Conservation (phyloP, 371 early-diverging fungal genomes). For the Saksenaea oblongispora region DNA sequence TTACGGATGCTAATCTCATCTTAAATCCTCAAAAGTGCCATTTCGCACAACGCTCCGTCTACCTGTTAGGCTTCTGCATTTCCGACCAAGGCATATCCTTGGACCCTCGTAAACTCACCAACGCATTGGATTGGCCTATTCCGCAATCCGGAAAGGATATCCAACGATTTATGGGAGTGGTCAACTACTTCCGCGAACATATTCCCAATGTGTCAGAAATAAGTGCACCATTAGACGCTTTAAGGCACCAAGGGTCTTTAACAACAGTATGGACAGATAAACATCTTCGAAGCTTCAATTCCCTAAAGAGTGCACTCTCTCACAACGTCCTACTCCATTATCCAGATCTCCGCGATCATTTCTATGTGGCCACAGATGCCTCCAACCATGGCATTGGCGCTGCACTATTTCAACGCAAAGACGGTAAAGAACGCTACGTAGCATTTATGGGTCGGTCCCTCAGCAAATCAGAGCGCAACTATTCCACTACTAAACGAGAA, state of each 20-base stretch:
- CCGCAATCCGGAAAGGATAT: constrained; percentile 18
- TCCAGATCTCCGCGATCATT: constrained; percentile 28
- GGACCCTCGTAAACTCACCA: too few relatives aligned
- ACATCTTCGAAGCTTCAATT: constrained; percentile 12
- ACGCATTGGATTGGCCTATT: constrained; percentile 13
- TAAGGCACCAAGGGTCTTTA: constrained; percentile 16
- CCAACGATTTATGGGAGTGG: too few relatives aligned
- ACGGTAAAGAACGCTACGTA: constrained; percentile 13
- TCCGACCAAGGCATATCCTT: too few relatives aligned
- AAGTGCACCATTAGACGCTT: constrained; percentile 24
- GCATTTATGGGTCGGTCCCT: constrained; percentile 17
- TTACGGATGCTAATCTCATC: constrained; percentile 19
- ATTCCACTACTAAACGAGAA: too few relatives aligned
- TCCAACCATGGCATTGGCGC: constrained; percentile 41
- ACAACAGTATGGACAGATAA: constrained; percentile 5
- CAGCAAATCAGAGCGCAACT: too few relatives aligned
- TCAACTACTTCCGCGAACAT: constrained; percentile 18
- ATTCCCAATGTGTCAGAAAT: constrained; percentile 16
- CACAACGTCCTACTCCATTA: constrained; percentile 5
- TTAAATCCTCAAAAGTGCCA: constrained; percentile 25
- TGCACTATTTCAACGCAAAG: constrained; percentile 23
- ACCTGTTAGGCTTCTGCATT: too few relatives aligned
- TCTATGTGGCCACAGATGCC: constrained; percentile 42
- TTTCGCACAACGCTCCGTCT: constrained; percentile 16
- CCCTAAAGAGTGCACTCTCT: not conserved